Percentiles rank a stretch among this genome's conserved stretches.
Conservation (phyloP, 2,329 filamentous ascomycete genomes). For the Pseudogymnoascus sp. region DNA sequence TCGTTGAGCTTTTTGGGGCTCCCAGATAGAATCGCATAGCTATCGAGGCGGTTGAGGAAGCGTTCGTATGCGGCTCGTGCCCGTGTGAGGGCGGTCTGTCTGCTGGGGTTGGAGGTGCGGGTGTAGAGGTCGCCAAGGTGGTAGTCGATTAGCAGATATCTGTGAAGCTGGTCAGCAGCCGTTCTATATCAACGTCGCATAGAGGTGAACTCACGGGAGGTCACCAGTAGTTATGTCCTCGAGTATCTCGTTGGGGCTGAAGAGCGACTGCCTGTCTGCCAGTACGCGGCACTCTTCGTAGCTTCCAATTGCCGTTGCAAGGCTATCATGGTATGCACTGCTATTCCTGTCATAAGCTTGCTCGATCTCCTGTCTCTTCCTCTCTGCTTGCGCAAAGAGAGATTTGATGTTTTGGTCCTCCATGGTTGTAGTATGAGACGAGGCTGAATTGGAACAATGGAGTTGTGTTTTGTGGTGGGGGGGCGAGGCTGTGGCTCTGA, state of each 20-base stretch:
- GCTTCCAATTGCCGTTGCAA: slow-evolving; percentile 57
- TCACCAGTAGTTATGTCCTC: slow-evolving; percentile 84
- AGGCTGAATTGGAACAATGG: not conserved
- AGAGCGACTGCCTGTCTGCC: slow-evolving; percentile 65
- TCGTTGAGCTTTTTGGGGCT: slow-evolving; percentile 62
- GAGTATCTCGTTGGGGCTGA: slow-evolving; percentile 80
- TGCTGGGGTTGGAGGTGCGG: slow-evolving; percentile 53
- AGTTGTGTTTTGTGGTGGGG: slow-evolving; percentile 9
- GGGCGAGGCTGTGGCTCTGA: slow-evolving; percentile 7
- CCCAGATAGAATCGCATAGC: slow-evolving; percentile 63
- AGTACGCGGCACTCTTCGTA: slow-evolving; percentile 67
- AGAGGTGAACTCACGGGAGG: slow-evolving; percentile 52
- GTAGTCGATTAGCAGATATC: slow-evolving; percentile 69
- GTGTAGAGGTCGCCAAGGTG: slow-evolving; percentile 73
- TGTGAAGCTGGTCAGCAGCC: slow-evolving; percentile 27
- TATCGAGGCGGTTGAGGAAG: slow-evolving; percentile 69
- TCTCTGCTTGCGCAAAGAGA: slow-evolving; percentile 47
- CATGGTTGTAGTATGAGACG: slow-evolving; percentile 36
- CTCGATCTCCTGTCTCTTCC: slow-evolving; percentile 49
- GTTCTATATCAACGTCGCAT: not conserved
- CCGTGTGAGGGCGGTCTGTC: slow-evolving; percentile 52
- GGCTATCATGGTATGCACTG: slow-evolving; percentile 56
- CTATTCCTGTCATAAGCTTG: slow-evolving; percentile 56
- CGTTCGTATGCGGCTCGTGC: slow-evolving; percentile 67
- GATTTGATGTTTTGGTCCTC: slow-evolving; percentile 38